Evolutionary conservation across 169 alveolate species (phyloP), one percentile per base, ranked within the genome.

Genomic region (Plasmodium vinckei): DNA sequence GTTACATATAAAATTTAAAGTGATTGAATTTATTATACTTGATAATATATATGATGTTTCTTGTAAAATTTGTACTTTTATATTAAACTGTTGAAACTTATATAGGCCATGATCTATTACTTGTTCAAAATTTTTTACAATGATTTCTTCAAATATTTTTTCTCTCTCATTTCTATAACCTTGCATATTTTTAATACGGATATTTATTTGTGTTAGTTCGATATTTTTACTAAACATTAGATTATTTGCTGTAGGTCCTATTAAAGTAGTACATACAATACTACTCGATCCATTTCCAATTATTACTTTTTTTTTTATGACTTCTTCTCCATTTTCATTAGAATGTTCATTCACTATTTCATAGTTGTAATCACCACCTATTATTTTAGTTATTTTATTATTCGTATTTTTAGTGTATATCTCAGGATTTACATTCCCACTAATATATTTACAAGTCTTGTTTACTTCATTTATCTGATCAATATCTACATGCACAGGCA

Each of bases 401-500:
- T 69, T 77, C 13, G 88, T 77, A 57, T 77, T 77, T 21, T 77
- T 77, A 21, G 27, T 19, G 65, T 77, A 77, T 68, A 77, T n/a
- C 13, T 63, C 54, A 1, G 56, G 69, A 25, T 77, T 77, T 6
- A 57, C 12, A 57, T 77, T 77, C 5, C 88, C 88, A 49, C 88
- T 63, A 9, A 77, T 47, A 25, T 77, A 77, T 49, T 63, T 77
- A 44, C 88, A 77, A 5, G 88, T 77, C 42, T 77, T 77, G 17
- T 77, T 77, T 9, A 12, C 59, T 64, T 77, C 88, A 7, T 64
- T 77, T 77, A 77, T 77, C 15, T 77, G 67, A 25, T 77, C 88
- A 33, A 77, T 68, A 53, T 77, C 88, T 6, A 77, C 71, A 42
- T 77, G 88, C 46, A 77, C 59, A 10, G 88, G 88, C 21, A 77